Conservation (phyloP, 768 basidiomycete genomes). For the Gymnopilus dilepis region DNA sequence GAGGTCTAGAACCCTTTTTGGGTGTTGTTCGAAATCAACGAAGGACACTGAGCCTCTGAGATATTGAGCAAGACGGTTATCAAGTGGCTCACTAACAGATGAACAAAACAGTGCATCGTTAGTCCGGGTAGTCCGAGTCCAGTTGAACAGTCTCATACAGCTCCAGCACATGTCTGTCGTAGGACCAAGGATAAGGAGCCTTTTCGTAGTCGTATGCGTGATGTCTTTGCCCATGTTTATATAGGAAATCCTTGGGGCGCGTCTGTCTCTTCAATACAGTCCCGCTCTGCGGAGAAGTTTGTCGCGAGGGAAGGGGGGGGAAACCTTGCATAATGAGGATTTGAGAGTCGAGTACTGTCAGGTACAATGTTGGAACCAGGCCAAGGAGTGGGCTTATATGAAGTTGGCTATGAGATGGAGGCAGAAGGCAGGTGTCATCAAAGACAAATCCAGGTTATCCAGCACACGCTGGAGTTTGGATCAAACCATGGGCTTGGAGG, state of each 20-base stretch:
- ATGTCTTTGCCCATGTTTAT: slow-evolving; percentile 68
- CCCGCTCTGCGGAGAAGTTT: no score
- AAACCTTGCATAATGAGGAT: no score
- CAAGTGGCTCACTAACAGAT: slow-evolving; percentile 56
- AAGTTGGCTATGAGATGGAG: not conserved
- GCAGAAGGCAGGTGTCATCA: not conserved
- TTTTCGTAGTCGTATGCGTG: slow-evolving; percentile 76
- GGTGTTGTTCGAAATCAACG: slow-evolving; percentile 58
- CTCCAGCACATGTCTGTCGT: slow-evolving; percentile 70
- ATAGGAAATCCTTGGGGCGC: slow-evolving; percentile 59
- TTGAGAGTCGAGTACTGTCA: not conserved
- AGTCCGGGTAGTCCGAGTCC: not conserved
- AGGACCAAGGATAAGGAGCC: slow-evolving; percentile 80
- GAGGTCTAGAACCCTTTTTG: slow-evolving; percentile 64
- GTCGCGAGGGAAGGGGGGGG: no score
- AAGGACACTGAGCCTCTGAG: slow-evolving; percentile 63
- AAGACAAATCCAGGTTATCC: not conserved
- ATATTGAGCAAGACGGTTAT: slow-evolving; percentile 53
- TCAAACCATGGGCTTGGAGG: slow-evolving; percentile 13
- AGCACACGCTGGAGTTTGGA: slow-evolving; percentile 1
- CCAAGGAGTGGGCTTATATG: slow-evolving; percentile 1
- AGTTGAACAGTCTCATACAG: slow-evolving; percentile 51
- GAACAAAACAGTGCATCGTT: not conserved
- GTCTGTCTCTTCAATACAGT: slow-evolving; percentile 42
- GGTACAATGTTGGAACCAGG: not conserved